Evolutionary conservation across 176 grass and related monocot species (phyloP).

Genomic region (Aegilops sharonensis): DNA sequence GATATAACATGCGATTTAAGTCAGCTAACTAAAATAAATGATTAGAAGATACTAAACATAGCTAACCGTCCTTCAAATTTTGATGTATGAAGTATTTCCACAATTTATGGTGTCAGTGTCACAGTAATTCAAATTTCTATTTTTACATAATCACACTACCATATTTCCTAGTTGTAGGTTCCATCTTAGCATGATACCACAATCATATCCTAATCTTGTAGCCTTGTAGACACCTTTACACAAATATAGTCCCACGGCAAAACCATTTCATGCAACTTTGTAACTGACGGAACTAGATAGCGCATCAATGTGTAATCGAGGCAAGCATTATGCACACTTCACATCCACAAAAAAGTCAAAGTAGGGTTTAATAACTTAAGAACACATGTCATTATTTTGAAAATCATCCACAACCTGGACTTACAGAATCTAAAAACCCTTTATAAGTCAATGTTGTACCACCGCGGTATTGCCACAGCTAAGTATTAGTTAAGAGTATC

Average conservation of each 20-base stretch:
- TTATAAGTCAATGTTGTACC: neutral
- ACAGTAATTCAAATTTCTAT: neutral
- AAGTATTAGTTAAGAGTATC: neutral
- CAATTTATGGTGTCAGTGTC: neutral
- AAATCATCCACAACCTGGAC: neutral
- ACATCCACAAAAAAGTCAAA: neutral
- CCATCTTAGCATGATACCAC: neutral
- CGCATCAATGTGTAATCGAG: neutral
- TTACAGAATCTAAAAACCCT: neutral
- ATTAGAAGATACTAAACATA: constrained; percentile 31
- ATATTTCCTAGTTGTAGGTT: constrained; percentile 12
- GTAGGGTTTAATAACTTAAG: neutral
- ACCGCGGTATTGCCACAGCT: neutral
- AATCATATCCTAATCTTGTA: neutral
- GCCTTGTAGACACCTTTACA: neutral
- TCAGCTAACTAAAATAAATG: constrained; percentile 31
- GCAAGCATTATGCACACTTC: neutral
- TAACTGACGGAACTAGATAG: neutral
- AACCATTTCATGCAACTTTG: neutral
- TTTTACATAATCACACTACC: neutral
- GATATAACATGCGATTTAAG: constrained; percentile 42
- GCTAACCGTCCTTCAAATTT: constrained; percentile 25
- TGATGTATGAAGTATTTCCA: constrained; percentile 7
- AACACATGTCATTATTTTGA: neutral
- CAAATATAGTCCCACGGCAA: neutral